A percentile compares a stretch with the other conserved stretches of the same genome.
These are phyloP conservation scores for Ascochyta pisi DNA, from an alignment of 2,329 filamentous ascomycete genomes.

Conservation along the genomic window DNA sequence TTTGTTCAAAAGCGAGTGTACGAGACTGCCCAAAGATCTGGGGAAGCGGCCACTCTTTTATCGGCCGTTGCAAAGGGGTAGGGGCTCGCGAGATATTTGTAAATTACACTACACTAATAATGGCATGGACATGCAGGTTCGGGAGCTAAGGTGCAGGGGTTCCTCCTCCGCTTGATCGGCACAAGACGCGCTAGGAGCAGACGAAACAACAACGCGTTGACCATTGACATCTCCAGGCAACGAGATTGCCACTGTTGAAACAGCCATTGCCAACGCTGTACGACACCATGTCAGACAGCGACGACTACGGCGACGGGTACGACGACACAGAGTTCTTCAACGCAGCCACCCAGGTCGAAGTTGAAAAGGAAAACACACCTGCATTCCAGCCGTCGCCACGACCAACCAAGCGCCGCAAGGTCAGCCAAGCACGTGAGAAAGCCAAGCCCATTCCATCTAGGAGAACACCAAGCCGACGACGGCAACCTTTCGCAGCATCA, in stretches of 20 bases:
- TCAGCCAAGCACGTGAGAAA: constrained; percentile 35
- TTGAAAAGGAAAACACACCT: constrained; percentile 42
- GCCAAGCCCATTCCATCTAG: constrained; percentile 31
- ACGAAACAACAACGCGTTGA: constrained; percentile 31
- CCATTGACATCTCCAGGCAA: constrained; percentile 13
- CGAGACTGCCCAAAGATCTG: constrained; percentile 4
- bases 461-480: constrained; percentile 23
- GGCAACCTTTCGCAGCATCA: constrained; percentile 32
- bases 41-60: constrained; percentile 12
- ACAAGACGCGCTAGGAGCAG: constrained; percentile 30
- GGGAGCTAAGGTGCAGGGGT: constrained; percentile 23
- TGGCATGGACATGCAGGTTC: constrained; percentile 13
- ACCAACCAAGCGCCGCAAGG: constrained; percentile 47
- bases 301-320: constrained; percentile 69
- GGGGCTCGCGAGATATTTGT: constrained; percentile 4
- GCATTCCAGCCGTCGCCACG: constrained; percentile 45
- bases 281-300: constrained; percentile 44
- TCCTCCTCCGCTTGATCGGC: constrained; percentile 25
- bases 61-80: constrained; percentile 14
- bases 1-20: constrained; percentile 17
- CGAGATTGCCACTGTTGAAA: constrained; percentile 24
- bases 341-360: constrained; percentile 63
- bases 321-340: constrained; percentile 71
- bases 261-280: constrained; percentile 18
- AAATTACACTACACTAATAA: not conserved